These are phyloP conservation scores for Obelidium mucronatum DNA, from an alignment of 192 early-diverging fungal genomes.

Conservation along the genomic window DNA sequence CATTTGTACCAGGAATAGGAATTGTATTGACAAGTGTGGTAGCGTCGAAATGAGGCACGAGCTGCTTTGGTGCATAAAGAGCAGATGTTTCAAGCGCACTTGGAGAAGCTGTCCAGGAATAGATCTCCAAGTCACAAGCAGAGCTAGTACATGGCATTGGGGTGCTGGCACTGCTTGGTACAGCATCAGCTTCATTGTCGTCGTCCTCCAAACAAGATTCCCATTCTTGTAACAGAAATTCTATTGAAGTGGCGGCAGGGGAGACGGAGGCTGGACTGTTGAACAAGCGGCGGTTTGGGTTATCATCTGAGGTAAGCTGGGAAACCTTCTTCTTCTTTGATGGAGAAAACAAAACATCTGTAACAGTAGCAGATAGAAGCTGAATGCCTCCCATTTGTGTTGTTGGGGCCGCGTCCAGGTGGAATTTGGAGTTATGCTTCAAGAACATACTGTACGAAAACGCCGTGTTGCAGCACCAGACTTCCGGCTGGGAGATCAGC, in stretches of 20 bases:
- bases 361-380: background rate
- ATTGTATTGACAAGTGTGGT: background rate
- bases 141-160: too few relatives aligned
- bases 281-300: too few relatives aligned
- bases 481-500: too few relatives aligned
- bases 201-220: too few relatives aligned
- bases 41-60: background rate
- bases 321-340: background rate
- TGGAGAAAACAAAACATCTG: background rate
- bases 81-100: background rate
- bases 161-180: too few relatives aligned
- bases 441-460: background rate
- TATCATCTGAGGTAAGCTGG: background rate
- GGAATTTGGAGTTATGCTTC: background rate
- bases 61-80: background rate
- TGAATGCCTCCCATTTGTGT: background rate
- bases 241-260: too few relatives aligned
- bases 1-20: background rate
- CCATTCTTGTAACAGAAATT: too few relatives aligned
- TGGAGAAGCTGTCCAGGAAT: background rate
- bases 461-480: background rate
- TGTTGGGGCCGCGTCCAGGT: slow-evolving; percentile 9
- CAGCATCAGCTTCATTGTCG: too few relatives aligned
- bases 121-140: too few relatives aligned
- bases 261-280: background rate